Conservation (phyloP, 208 protist species). For the Acanthamoeba culbertsoni region DNA sequence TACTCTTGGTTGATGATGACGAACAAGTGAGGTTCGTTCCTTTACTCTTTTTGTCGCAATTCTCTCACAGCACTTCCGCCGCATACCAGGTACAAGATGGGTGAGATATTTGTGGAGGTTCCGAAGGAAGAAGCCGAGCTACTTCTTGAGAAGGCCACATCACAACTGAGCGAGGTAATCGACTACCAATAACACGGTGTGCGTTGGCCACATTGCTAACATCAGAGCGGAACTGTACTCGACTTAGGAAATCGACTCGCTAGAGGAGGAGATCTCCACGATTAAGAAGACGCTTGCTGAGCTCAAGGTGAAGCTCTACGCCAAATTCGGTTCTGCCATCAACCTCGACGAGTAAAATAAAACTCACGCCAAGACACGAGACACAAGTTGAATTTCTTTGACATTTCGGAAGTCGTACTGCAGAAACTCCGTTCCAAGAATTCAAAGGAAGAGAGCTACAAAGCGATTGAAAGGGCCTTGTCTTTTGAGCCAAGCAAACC, state of each 20-base stretch:
- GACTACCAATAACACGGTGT: not conserved
- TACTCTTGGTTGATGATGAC: conserved; percentile 44
- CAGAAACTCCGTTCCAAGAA: not conserved
- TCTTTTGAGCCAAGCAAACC: not conserved
- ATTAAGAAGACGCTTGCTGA: conserved; percentile 60
- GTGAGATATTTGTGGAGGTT: conserved; percentile 57
- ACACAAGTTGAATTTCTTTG: not conserved
- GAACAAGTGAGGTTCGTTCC: not conserved
- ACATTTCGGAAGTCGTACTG: not conserved
- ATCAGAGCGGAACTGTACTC: not conserved
- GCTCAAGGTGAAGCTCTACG: conserved; percentile 61
- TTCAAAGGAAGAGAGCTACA: not conserved
- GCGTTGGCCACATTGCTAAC: not conserved
- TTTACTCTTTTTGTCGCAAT: not conserved
- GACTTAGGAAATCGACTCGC: not conserved
- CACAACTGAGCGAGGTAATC: not conserved
- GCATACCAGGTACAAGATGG: conserved; percentile 12
- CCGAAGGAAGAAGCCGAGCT: conserved; percentile 19
- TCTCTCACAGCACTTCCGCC: not conserved
- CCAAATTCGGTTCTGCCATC: conserved; percentile 59
- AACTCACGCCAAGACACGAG: not conserved
- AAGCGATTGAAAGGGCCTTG: not conserved
- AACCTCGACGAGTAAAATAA: conserved; percentile 57
- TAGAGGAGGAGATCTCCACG: not conserved
- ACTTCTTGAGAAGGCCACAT: conserved; percentile 33